Conservation (phyloP, 192 early-diverging fungal genomes). For the Mortierella alpina region DNA sequence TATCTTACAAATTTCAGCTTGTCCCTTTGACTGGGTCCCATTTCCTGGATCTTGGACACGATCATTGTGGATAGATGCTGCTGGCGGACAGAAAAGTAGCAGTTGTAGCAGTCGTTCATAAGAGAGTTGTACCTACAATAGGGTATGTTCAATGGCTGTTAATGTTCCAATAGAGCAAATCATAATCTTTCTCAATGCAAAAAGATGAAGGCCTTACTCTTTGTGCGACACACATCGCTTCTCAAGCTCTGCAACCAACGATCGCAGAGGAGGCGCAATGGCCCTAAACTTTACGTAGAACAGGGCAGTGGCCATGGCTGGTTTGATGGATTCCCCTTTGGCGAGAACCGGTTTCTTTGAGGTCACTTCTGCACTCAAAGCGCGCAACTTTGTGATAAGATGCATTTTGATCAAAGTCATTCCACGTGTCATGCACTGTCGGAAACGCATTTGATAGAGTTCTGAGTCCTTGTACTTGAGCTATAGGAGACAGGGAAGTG, state of each 20-base stretch:
- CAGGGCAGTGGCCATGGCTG: conserved; percentile 51
- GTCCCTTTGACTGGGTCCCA: conserved; percentile 62
- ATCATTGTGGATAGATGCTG: conserved; percentile 76
- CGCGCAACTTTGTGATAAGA: conserved; percentile 76
- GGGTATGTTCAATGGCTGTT: not conserved
- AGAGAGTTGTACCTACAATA: conserved; percentile 70
- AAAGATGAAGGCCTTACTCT: conserved; percentile 67
- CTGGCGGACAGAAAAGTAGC: conserved; percentile 81
- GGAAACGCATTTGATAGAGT: conserved; percentile 92
- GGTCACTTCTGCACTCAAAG: conserved; percentile 67
- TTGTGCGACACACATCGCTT: conserved; percentile 70
- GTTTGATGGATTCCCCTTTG: conserved; percentile 43
- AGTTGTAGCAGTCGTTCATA: conserved; percentile 77
- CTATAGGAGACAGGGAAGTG: conserved; percentile 27
- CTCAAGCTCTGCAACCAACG: conserved; percentile 83
- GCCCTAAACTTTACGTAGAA: conserved; percentile 88
- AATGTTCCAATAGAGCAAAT: not conserved
- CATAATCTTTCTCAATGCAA: not conserved
- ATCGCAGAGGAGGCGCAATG: conserved; percentile 68
- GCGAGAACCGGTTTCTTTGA: conserved; percentile 65
- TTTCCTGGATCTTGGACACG: conserved; percentile 67
- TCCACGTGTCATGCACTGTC: conserved; percentile 94
- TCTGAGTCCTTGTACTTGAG: conserved; percentile 87
- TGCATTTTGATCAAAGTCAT: conserved; percentile 95
- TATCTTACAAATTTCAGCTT: conserved; percentile 67